Evolutionary conservation across 257 asterid species (phyloP).

Genomic region (Solanum sejunctum): DNA sequence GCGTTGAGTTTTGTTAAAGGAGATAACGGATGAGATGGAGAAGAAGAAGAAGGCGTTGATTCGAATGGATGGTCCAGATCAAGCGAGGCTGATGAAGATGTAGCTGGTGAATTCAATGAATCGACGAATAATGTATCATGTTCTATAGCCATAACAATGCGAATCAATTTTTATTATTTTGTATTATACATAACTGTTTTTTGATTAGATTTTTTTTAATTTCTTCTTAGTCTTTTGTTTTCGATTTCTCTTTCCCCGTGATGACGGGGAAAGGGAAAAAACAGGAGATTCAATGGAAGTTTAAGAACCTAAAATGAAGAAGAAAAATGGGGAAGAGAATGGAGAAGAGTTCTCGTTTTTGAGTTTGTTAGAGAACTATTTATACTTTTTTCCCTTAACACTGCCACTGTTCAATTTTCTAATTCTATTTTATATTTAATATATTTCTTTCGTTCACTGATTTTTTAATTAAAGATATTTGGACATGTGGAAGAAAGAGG

Average conservation of each 20-base stretch:
- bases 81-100: background rate
- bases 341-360: background rate
- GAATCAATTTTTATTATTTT: no score
- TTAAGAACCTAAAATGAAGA: background rate
- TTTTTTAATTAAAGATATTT: background rate
- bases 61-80: background rate
- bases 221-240: background rate
- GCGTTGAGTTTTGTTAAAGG: conserved; percentile 41
- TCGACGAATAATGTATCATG: background rate
- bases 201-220: background rate
- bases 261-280: background rate
- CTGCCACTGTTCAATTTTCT: background rate
- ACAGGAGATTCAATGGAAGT: background rate
- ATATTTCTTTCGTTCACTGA: background rate
- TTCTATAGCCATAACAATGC: background rate
- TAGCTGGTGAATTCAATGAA: background rate
- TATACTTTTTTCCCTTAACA: background rate
- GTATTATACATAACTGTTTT: no score
- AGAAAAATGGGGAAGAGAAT: background rate
- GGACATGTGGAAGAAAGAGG: background rate
- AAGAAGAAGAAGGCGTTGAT: background rate
- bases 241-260: background rate
- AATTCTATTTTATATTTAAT: background rate
- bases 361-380: background rate
- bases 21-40: background rate